Base-by-base conservation (phyloP, 192 early-diverging fungal genomes). In the Martensiomyces pterosporus region DNA sequence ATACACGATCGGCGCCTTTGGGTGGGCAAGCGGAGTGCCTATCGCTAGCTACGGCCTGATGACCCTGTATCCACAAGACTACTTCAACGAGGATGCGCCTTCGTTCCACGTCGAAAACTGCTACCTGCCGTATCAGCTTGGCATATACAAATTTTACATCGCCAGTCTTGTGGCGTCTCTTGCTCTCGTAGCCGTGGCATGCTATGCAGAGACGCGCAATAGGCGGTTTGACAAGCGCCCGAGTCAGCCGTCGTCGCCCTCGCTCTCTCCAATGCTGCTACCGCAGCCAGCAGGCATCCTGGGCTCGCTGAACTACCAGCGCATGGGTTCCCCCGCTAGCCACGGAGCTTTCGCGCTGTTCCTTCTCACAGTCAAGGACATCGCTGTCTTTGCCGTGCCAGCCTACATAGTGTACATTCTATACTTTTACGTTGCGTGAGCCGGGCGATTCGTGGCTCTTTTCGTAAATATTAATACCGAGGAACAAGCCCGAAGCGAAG, bases 41-140 rank as follows among this genome's bases (percentile, higher is more conserved):
- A 60, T 73, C 14, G 79, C 86, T 9, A 81, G 80, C 32, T 79
- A 80, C 32, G 67, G 67, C 0, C 49, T 83, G 14, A 43, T 87
- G n/a, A 78, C 63, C 16, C 47, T 81, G 9, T 56, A 76, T 15
- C 36, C 48, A 8, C 13, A 16, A 0, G 9, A 39, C 0, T 10
- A 24, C 14, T 19, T 5, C 12, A 38, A 9, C 39, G 32, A 1
- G 14, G 41, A 14, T 19, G 17, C 48, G 35, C 17, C 18, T 36
- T 57, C 64, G 12, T 79, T 77, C 44, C 50, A 33, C 1, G 62
- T 81, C 33, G 52, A 65, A 2, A 61, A 75, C 47, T 89, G 87
- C 49, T 81, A 76, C 48, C 48, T 87, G 14, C 87, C 87, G 0
- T 78, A 84, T 59, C 85, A 87, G 58, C 43, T 89, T 7, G 52